These are phyloP conservation scores for Saprolegnia parasitica DNA, from an alignment of 352 stramenopile species.

Conservation along the genomic window DNA sequence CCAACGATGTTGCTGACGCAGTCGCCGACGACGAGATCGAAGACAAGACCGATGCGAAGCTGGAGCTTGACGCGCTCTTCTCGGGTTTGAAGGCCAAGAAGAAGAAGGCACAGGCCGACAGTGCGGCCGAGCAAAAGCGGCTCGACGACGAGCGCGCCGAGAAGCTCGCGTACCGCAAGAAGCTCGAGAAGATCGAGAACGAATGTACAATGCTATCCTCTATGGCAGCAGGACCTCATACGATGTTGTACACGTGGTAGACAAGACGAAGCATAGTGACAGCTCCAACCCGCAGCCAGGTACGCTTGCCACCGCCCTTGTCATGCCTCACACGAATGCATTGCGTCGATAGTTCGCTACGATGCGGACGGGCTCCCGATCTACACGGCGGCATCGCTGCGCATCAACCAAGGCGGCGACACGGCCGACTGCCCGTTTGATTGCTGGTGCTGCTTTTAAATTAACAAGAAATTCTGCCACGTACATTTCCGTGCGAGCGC, in stretches of 20 bases:
- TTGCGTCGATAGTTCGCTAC: constrained; percentile 54
- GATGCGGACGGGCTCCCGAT: constrained; percentile 82
- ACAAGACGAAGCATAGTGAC: constrained; percentile 51
- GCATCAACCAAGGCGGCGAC: constrained; percentile 77
- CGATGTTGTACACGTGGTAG: constrained; percentile 32
- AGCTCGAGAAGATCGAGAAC: constrained; percentile 78
- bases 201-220: constrained; percentile 49
- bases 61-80: constrained; percentile 79
- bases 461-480: constrained; percentile 1
- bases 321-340: constrained; percentile 14
- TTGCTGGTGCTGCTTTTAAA: constrained; percentile 87
- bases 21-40: constrained; percentile 29
- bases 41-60: constrained; percentile 34
- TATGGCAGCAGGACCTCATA: not conserved
- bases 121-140: constrained; percentile 41
- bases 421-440: constrained; percentile 86
- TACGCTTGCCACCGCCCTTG: constrained; percentile 31
- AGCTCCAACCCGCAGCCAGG: constrained; percentile 71
- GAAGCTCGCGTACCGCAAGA: constrained; percentile 34
- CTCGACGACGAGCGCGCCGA: constrained; percentile 16
- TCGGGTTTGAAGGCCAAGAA: constrained; percentile 69
- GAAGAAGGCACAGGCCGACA: constrained; percentile 49
- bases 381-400: constrained; percentile 77
- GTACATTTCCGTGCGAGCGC: too few relatives aligned
- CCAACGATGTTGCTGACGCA: not conserved